A percentile compares a stretch with the other conserved stretches of the same genome.
Evolutionary conservation across 2,329 filamentous ascomycete genomes (phyloP).

Genomic region (Xylaria sp.): DNA sequence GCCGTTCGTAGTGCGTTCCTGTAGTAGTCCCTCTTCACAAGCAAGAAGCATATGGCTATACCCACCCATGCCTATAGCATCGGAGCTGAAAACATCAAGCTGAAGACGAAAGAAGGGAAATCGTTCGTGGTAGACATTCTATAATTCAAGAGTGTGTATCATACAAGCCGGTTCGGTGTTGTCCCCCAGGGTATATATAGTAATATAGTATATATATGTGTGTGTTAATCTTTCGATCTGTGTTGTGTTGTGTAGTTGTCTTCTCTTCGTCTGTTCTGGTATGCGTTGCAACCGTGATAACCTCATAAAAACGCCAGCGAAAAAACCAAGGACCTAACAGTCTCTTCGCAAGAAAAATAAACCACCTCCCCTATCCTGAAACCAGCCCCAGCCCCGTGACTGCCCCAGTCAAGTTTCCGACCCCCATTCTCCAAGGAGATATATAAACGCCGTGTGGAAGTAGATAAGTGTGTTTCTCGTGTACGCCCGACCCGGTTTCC

Average conservation of each 20-base stretch:
- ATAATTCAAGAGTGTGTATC: no score
- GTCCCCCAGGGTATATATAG: no score
- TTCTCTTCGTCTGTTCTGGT: not conserved
- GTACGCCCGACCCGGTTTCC: conserved; percentile 11
- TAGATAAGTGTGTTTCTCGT: conserved; percentile 13
- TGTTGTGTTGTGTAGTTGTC: not conserved
- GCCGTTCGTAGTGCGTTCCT: no score
- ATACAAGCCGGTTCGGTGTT: no score
- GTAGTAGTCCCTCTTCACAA: no score
- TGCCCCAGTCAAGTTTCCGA: not conserved
- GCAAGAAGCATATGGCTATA: no score
- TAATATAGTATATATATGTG: no score
- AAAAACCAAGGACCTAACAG: not conserved
- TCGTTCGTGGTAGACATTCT: no score
- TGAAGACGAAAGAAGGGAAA: no score
- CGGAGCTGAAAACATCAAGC: no score
- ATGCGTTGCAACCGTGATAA: not conserved
- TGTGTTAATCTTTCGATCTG: no score
- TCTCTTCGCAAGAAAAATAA: conserved; percentile 1
- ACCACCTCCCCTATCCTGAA: conserved; percentile 8
- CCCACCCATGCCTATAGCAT: no score
- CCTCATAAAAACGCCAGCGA: conserved; percentile 1
- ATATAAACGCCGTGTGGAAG: not conserved
- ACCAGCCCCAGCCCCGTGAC: conserved; percentile 19
- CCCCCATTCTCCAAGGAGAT: not conserved